phyloP scores from a whole-genome alignment of 202 grass and related monocot genomes.

The Carex arenaria region DNA sequence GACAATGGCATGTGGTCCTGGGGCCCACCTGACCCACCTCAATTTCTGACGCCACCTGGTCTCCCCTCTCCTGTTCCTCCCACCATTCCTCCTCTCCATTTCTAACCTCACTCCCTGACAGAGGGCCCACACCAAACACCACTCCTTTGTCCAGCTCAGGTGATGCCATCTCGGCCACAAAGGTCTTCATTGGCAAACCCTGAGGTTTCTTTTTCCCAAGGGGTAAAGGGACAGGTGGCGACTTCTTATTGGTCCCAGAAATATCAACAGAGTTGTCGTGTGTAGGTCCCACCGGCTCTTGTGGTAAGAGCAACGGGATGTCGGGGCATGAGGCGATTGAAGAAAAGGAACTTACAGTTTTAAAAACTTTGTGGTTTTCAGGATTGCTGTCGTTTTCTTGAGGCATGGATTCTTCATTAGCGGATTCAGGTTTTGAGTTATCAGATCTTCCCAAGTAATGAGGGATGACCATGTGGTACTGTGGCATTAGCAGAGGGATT shows the following conservation, averaged over 20 bases:
- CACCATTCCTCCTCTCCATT: constrained; percentile 53
- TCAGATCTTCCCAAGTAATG: constrained; percentile 88
- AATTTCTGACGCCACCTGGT: constrained; percentile 57
- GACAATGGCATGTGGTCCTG: constrained; percentile 67
- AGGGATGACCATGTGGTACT: constrained; percentile 98
- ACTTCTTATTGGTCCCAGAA: constrained; percentile 9
- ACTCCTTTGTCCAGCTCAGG: constrained; percentile 31
- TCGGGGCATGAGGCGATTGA: constrained; percentile 61
- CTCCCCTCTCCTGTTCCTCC: constrained; percentile 71
- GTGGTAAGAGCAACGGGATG: constrained; percentile 88
- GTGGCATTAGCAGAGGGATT: constrained; percentile 95
- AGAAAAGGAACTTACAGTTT: constrained; percentile 38
- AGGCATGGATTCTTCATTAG: constrained; percentile 36
- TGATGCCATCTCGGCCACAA: constrained; percentile 52
- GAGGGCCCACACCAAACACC: constrained; percentile 29
- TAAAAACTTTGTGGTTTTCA: constrained; percentile 34
- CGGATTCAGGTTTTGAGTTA: constrained; percentile 29
- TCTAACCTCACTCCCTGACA: constrained; percentile 25
- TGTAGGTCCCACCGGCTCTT: constrained; percentile 36
- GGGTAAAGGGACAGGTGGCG: constrained; percentile 34
- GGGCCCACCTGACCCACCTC: constrained; percentile 82
- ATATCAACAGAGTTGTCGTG: background rate
- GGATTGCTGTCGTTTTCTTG: constrained; percentile 30
- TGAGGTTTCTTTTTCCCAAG: constrained; percentile 51
- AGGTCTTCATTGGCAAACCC: constrained; percentile 83